Evolutionary conservation across 148 eudicot species (phyloP), one percentile per base, ranked within the genome.

Genomic region (Chenopodium quinoa): DNA sequence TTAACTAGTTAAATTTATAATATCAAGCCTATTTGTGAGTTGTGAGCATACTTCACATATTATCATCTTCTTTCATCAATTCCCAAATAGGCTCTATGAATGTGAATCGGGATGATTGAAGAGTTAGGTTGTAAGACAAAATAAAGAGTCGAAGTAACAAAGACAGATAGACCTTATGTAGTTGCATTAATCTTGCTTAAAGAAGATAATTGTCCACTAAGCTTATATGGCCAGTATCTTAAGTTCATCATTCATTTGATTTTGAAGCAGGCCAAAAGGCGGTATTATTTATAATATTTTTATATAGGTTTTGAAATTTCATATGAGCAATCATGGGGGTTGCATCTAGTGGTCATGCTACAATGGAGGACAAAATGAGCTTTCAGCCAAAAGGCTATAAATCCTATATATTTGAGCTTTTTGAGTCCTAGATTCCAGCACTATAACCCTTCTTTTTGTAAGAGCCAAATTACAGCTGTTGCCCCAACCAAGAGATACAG

Each of bases 281-380:
- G 22, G 64, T 71, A 77, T 50, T 60, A 48, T n/a, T 37, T 60
- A 48, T n/a, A 75, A n/a, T 47, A 44, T 22, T 10, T 25, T 58
- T 23, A 23, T 37, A 63, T 67, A 29, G 69, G 66, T 63, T 74
- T 68, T 66, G 58, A 74, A 71, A 78, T 73, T 78, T 83, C 75
- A 74, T 71, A 46, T n/a, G 75, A 44, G 84, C 80, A 85, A 78
- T 81, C 7, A 85, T 85, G 76, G 68, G 81, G 62, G 4, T 85
- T 78, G 78, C 67, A 79, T 64, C 75, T 48, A 72, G 78, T 80
- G 83, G 65, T 81, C 76, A 62, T 80, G 71, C 83, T 80, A 75
- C 79, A 80, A 83, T 86, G 88, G 88, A 82, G 81, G 83, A 86
- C 88, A 86, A 86, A 80, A 73, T 86, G 79, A 77, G 76, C 83